phyloP scores from a whole-genome alignment of 2,329 filamentous ascomycete genomes.

The Trichophyton mentagrophytes region DNA sequence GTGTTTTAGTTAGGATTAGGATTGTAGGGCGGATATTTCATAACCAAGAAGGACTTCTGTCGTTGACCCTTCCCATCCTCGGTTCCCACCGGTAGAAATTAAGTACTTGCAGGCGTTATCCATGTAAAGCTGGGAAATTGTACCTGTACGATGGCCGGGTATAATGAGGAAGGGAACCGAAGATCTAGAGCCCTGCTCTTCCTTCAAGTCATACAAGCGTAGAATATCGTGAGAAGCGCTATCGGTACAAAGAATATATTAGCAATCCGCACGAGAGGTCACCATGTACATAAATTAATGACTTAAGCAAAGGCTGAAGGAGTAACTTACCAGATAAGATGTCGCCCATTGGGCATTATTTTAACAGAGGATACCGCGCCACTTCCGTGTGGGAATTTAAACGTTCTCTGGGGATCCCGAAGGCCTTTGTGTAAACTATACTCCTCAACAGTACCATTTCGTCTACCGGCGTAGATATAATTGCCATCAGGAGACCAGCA shows the following conservation, averaged over 20 bases:
- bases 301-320: neutral
- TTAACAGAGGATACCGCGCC: constrained; percentile 78
- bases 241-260: neutral
- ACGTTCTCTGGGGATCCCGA: constrained; percentile 60
- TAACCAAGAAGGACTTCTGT: constrained; percentile 92
- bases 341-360: constrained; percentile 83
- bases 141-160: constrained; percentile 76
- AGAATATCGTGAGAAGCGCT: constrained; percentile 90
- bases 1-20: neutral
- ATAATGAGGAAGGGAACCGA: constrained; percentile 92
- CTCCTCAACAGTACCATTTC: constrained; percentile 90
- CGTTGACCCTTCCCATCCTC: constrained; percentile 83
- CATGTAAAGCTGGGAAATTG: constrained; percentile 73
- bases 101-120: constrained; percentile 83
- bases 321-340: constrained; percentile 62
- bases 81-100: constrained; percentile 79
- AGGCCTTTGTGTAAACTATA: constrained; percentile 73
- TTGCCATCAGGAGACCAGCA: constrained; percentile 96
- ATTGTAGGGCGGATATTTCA: constrained; percentile 53
- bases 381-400: constrained; percentile 81
- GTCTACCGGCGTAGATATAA: constrained; percentile 78
- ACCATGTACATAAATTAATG: too few relatives aligned
- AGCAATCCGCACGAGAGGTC: neutral
- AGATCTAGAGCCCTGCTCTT: constrained; percentile 53
- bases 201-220: constrained; percentile 74